These are phyloP conservation scores for Massariosphaeria phaeospora DNA, from an alignment of 495 filamentous ascomycete species.

Conservation along the genomic window DNA sequence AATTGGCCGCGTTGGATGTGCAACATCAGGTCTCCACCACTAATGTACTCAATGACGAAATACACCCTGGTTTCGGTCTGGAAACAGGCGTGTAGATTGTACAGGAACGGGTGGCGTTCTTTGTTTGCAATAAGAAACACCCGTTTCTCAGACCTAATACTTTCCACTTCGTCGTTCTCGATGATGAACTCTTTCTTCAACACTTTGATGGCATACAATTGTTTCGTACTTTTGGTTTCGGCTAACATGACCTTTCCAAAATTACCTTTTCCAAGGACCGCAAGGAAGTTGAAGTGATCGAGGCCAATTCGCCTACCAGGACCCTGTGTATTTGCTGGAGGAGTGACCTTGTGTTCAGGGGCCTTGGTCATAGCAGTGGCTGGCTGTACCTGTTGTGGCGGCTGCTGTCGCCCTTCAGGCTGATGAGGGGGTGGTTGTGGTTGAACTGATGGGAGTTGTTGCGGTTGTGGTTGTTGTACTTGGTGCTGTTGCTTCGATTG, in stretches of 20 bases:
- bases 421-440: slow-evolving; percentile 47
- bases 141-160: slow-evolving; percentile 93
- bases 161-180: slow-evolving; percentile 99
- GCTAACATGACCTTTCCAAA: slow-evolving; percentile 99
- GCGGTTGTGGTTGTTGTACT: slow-evolving; percentile 44
- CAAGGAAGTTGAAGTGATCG: slow-evolving; percentile 99
- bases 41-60: slow-evolving; percentile 99
- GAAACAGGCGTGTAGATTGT: slow-evolving; percentile 96
- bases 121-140: slow-evolving; percentile 97
- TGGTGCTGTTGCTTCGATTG: slow-evolving; percentile 64
- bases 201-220: slow-evolving; percentile 97
- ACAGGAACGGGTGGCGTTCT: slow-evolving; percentile 92
- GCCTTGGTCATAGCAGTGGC: slow-evolving; percentile 25
- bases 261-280: slow-evolving; percentile 97
- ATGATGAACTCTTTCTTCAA: slow-evolving; percentile 99
- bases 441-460: slow-evolving; percentile 40
- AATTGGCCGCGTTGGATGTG: slow-evolving; percentile 98
- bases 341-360: slow-evolving; percentile 29
- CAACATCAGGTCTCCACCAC: slow-evolving; percentile 97
- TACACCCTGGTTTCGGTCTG: slow-evolving; percentile 98
- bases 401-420: slow-evolving; percentile 32
- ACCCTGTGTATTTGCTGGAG: slow-evolving; percentile 46
- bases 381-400: slow-evolving; percentile 25
- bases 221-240: slow-evolving; percentile 86
- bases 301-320: slow-evolving; percentile 79